Conservation (phyloP, 2,329 filamentous ascomycete species). For the Clonostachys byssicola region DNA sequence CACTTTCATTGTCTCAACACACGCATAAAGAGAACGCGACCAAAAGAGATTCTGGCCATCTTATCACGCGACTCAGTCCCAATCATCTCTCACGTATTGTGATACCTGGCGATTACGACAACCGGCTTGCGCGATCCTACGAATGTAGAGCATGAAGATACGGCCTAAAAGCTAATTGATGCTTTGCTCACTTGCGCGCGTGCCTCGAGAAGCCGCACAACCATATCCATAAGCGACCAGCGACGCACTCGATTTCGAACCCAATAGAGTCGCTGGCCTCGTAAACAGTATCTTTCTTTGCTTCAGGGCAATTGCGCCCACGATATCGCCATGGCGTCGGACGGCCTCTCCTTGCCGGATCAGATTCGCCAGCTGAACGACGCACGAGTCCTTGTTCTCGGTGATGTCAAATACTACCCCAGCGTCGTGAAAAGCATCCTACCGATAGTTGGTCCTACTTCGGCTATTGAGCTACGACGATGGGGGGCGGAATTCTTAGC, state of each 20-base stretch:
- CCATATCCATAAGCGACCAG: background rate
- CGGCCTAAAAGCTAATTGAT: conserved; percentile 11
- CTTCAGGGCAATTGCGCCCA: background rate
- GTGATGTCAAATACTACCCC: conserved; percentile 82
- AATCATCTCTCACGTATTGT: no score
- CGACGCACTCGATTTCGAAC: background rate
- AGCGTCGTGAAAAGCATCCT: conserved; percentile 89
- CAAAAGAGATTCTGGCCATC: no score
- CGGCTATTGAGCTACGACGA: conserved; percentile 78
- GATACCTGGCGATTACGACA: no score
- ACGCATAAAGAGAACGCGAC: no score
- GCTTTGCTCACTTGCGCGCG: conserved; percentile 21
- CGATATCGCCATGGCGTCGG: background rate
- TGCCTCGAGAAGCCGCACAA: conserved; percentile 7
- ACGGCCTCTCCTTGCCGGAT: conserved; percentile 58
- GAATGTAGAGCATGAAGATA: conserved; percentile 18
- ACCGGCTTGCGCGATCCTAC: no score
- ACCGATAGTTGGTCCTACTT: conserved; percentile 77
- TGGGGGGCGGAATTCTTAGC: conserved; percentile 97
- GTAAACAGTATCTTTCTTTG: background rate
- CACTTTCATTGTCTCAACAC: no score
- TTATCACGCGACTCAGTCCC: no score
- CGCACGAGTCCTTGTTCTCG: conserved; percentile 84
- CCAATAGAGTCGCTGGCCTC: background rate
- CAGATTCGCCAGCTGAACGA: conserved; percentile 86